These are phyloP conservation scores for Zymoseptoria passerinii DNA, from an alignment of 2,329 filamentous ascomycete species.

Conservation along the genomic window DNA sequence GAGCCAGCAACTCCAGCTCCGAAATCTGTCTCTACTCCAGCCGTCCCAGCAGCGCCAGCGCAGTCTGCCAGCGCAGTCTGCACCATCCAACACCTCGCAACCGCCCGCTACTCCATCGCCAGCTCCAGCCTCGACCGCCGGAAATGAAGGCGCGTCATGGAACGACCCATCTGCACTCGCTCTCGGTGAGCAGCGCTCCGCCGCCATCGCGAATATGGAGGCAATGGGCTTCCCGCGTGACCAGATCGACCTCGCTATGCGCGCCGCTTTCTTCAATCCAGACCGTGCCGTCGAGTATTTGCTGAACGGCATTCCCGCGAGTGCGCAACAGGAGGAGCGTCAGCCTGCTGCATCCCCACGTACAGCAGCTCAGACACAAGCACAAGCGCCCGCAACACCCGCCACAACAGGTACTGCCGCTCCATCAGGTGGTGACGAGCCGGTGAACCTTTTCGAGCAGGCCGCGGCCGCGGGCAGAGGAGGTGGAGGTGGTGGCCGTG, in stretches of 20 bases:
- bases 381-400: constrained; percentile 32
- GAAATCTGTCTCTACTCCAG: constrained; percentile 30
- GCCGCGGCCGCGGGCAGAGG: constrained; percentile 30
- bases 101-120: constrained; percentile 45
- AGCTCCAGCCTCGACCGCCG: constrained; percentile 38
- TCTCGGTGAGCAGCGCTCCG: constrained; percentile 72
- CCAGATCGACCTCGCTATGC: constrained; percentile 89
- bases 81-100: constrained; percentile 42
- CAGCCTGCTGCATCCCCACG: constrained; percentile 34
- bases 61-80: constrained; percentile 57
- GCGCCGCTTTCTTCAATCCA: constrained; percentile 92
- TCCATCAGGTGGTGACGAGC: constrained; percentile 64
- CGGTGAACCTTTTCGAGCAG: constrained; percentile 86
- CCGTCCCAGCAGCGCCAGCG: constrained; percentile 45
- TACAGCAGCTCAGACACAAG: constrained; percentile 14
- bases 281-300: constrained; percentile 97
- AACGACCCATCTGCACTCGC: constrained; percentile 75
- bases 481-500: constrained; percentile 36
- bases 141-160: constrained; percentile 39
- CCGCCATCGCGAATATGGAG: constrained; percentile 86
- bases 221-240: constrained; percentile 88
- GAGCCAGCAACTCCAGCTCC: constrained; percentile 50
- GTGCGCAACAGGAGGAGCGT: constrained; percentile 63
- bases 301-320: constrained; percentile 83
- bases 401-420: constrained; percentile 50